Evolutionary conservation across 495 filamentous ascomycete genomes (phyloP), one percentile per base, ranked within the genome.

Genomic region (Lasiosphaeria hispida): DNA sequence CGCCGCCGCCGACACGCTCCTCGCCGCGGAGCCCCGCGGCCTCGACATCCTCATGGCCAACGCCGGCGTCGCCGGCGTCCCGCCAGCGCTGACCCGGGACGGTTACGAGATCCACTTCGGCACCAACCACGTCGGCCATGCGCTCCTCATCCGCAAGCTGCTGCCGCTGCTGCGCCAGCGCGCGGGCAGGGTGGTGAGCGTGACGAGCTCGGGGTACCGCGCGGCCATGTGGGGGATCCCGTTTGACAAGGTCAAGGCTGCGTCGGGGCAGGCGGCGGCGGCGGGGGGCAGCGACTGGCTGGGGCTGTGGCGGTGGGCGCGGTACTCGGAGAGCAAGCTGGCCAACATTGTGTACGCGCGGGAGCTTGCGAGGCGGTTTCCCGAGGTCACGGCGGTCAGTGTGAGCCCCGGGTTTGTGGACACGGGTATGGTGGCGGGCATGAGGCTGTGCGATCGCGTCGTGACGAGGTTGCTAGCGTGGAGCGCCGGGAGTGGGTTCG

Each of bases 51-150:
- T 73, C 15, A 64, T 77, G 60, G 61, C 57, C 67, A 91, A 91
- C 64, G 87, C 88, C 2, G 87, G 88, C 17, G 79, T 89, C 57
- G 86, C 88, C 82, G 80, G 74, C 7, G 60, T 76, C 7, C 75
- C 83, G 2, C 69, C 72, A 2, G 68, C 69, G 0, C 63, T 72
- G 4, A 90, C 86, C 7, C 65, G 76, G 7, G 83, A 89, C 11
- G 85, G 87, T 8, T 86, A 83, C 63, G 87, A 91, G 65, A 77
- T 84, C 19, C 84, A 88, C 55, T 82, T 90, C 58, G 85, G 83
- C 8, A 85, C 83, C 4, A 92, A 91, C 63, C 82, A 91, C 64
- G 65, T 91, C 48, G 85, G 81, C 1, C 87, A 89, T 59, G 83
- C 83, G 43, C 75, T 90, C 13, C 74, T 92, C 33, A 85, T 83